A percentile compares a stretch with the other conserved stretches of the same genome.
Conservation (phyloP, 345 rosid species). For the Pistacia atlantica region DNA sequence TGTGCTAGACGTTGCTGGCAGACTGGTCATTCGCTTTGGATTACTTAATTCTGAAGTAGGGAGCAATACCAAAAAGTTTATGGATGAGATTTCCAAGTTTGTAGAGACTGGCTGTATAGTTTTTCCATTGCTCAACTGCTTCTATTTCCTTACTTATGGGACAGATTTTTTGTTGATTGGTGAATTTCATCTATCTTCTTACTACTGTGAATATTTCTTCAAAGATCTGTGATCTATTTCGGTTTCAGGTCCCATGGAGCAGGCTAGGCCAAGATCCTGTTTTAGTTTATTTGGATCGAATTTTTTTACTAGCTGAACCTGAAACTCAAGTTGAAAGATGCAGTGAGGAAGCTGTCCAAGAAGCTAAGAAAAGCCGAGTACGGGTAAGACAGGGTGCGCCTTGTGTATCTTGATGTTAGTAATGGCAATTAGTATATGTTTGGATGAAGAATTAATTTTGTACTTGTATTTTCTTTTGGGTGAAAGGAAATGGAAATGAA, state of each 20-base stretch:
- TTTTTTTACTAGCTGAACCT: slow-evolving; percentile 87
- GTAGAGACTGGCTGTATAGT: background rate
- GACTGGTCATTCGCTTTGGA: background rate
- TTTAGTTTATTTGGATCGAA: slow-evolving; percentile 82
- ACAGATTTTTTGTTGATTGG: background rate
- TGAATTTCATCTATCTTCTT: background rate
- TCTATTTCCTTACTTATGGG: background rate
- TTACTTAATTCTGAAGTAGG: slow-evolving; percentile 1
- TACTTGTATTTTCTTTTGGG: slow-evolving; percentile 28
- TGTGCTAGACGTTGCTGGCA: background rate
- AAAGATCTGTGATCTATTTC: slow-evolving; percentile 6
- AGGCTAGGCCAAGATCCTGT: slow-evolving; percentile 99
- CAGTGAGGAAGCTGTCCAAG: slow-evolving; percentile 86
- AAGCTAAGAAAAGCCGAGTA: slow-evolving; percentile 77
- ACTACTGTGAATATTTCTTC: background rate
- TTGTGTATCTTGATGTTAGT: slow-evolving; percentile 13
- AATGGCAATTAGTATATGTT: slow-evolving; percentile 4
- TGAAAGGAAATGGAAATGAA: slow-evolving; percentile 84
- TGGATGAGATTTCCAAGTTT: background rate
- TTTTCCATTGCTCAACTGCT: background rate
- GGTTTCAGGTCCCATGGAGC: slow-evolving; percentile 94
- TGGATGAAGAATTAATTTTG: slow-evolving; percentile 22
- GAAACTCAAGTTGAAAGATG: slow-evolving; percentile 78
- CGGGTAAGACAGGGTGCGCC: slow-evolving; percentile 60
- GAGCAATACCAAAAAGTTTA: background rate